Percentiles rank a stretch among this genome's conserved stretches.
These are phyloP conservation scores for Geranomyces michiganensis DNA, from an alignment of 192 early-diverging fungal species.

Conservation along the genomic window DNA sequence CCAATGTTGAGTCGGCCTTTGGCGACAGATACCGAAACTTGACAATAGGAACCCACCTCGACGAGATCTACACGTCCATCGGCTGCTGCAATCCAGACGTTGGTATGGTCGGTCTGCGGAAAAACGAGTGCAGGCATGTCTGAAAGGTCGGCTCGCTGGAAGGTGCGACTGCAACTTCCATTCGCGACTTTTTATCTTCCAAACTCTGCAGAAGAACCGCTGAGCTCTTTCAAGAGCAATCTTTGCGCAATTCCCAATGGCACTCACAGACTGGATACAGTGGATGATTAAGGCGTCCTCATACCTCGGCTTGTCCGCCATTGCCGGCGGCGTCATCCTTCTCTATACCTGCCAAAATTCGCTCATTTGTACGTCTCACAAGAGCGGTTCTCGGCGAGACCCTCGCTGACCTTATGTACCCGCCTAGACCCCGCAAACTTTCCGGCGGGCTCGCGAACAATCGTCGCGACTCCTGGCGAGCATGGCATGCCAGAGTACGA, in stretches of 20 bases:
- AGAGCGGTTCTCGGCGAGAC: no score
- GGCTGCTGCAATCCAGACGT: constrained; percentile 72
- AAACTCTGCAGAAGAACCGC: no score
- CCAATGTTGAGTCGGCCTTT: neutral
- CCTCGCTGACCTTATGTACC: neutral
- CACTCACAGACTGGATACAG: neutral
- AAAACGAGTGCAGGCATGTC: constrained; percentile 1
- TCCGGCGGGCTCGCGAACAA: constrained; percentile 50
- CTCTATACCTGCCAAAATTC: constrained; percentile 39
- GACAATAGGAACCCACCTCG: constrained; percentile 35
- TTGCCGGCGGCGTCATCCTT: constrained; percentile 25
- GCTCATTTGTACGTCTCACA: constrained; percentile 37
- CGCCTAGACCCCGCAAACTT: constrained; percentile 28
- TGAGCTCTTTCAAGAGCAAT: no score
- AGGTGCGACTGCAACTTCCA: no score
- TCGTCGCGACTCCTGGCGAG: constrained; percentile 49
- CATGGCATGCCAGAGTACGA: constrained; percentile 56
- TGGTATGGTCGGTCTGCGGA: constrained; percentile 28
- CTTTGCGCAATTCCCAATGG: no score
- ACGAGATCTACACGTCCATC: constrained; percentile 68
- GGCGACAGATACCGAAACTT: neutral
- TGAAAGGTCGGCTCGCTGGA: no score
- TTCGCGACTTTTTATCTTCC: no score
- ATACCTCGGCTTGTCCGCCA: constrained; percentile 7
- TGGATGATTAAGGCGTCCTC: constrained; percentile 7